These are phyloP conservation scores for Prosopis cineraria DNA, from an alignment of 306 rosid genomes.

Conservation along the genomic window DNA sequence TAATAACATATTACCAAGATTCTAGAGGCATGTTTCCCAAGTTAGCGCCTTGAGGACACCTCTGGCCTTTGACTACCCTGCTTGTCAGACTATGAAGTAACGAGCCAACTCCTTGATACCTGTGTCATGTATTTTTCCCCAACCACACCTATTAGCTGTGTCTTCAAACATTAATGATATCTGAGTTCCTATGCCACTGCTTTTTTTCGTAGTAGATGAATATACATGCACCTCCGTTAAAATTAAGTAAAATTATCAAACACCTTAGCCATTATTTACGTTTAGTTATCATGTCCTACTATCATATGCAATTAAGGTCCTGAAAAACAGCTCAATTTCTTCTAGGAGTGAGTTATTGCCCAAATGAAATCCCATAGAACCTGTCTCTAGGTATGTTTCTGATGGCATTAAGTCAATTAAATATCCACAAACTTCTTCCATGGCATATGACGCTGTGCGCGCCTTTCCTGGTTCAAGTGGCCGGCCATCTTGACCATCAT, in stretches of 20 bases:
- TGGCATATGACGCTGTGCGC: conserved; percentile 37
- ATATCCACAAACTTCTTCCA: conserved; percentile 57
- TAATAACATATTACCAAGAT: neutral
- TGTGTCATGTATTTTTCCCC: neutral
- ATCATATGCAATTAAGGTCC: conserved; percentile 49
- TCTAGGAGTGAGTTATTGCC: conserved; percentile 47
- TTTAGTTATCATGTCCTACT: conserved; percentile 24
- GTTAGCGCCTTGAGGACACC: neutral
- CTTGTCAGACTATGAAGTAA: neutral
- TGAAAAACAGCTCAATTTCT: conserved; percentile 73
- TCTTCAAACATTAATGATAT: neutral
- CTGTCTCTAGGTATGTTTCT: conserved; percentile 39
- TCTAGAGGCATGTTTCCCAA: neutral
- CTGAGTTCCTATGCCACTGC: neutral
- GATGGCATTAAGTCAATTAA: conserved; percentile 74
- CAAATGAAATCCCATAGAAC: conserved; percentile 41
- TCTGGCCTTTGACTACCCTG: neutral
- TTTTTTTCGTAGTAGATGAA: neutral
- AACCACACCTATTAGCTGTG: neutral
- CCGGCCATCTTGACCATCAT: conserved; percentile 37
- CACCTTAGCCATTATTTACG: neutral
- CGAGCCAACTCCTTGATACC: neutral
- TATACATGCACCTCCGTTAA: neutral
- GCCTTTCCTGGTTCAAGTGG: conserved; percentile 43
- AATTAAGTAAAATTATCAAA: neutral